phyloP scores from a whole-genome alignment of 1,284 basidiomycete genomes.

The Pascua sp. region DNA sequence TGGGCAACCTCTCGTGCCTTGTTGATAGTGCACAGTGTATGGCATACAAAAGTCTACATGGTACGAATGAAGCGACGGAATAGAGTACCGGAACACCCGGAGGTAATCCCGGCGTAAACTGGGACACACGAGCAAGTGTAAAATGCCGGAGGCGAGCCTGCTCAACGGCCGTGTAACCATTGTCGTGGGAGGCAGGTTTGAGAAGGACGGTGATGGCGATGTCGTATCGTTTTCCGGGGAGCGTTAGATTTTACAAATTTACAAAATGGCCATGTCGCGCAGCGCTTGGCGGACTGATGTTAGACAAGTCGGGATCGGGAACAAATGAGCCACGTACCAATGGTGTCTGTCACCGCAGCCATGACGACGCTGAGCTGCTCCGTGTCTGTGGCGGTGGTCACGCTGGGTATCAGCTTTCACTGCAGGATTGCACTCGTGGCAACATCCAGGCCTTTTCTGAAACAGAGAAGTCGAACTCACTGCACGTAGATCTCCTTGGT shows the following conservation, averaged over 20 bases:
- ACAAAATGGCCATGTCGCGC: conserved; percentile 22
- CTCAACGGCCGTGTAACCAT: no score
- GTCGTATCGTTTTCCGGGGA: no score
- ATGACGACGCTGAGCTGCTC: conserved; percentile 87
- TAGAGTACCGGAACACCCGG: no score
- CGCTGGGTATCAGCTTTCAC: conserved; percentile 53
- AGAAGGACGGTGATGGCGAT: no score
- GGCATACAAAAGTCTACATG: no score
- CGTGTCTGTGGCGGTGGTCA: conserved; percentile 90
- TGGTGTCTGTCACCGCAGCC: conserved; percentile 61
- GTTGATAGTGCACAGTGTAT: no score
- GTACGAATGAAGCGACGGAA: no score
- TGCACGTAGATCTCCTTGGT: conserved; percentile 90
- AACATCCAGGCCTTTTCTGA: conserved; percentile 12
- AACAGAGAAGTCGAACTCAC: conserved; percentile 54
- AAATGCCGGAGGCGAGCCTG: no score
- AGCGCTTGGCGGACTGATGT: conserved; percentile 19
- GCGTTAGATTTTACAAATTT: background rate
- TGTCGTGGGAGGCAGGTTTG: no score
- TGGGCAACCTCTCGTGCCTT: no score
- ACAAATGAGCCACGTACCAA: conserved; percentile 8
- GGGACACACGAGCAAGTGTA: no score
- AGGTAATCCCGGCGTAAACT: no score
- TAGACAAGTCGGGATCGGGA: conserved; percentile 2
- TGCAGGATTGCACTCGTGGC: background rate